Base-by-base conservation (phyloP, 2,329 filamentous ascomycete species). In the Neofusicoccum umdonicola region DNA sequence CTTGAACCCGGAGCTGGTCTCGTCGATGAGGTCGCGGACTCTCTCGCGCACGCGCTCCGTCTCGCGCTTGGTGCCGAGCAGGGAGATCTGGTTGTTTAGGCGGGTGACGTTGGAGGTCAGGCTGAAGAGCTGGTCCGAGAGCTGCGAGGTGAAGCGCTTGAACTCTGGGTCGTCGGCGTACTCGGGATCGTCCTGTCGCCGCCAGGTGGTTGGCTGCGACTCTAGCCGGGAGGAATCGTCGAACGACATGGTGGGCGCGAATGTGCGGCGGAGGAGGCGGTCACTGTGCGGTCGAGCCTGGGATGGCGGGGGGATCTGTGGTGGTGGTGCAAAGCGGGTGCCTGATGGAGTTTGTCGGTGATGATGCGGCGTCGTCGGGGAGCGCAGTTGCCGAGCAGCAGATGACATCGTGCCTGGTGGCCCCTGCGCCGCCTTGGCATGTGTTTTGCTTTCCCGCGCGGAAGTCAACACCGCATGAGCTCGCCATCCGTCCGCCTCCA, bases 141-240 rank as follows among this genome's bases (percentile, higher is more conserved):
- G 86, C 66, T 90, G 85, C 73, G 91, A 88, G 67, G 93, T 92
- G 71, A 96, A 86, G 65, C 87, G 85, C 74, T 92, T 87, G 84
- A 98, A 99, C 69, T 93, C 93, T 60, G 95, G 95, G 76, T 98
- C 92, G 80, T 99, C 95, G 74, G 86, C 84, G 80, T 97, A 99
- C 72, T 87, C 82, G 51, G 88, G 83, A 74, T 90, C 90, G 76
- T 90, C 88, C 66, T 87, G 83, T 68, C 88, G 86, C 67, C 91
- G 84, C 80, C 84, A 85, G 67, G 82, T 86, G 35, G 87, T 88
- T 45, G 88, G 87, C 78, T 91, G 90, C 69, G 93, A 88, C 82
- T 98, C 94, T 70, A 97, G 84, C 67, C 87, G 90, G 64, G 90
- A 90, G 68, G 95, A 85, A 71, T 92, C 91, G 76, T 97, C 91